A percentile compares a stretch with the other conserved stretches of the same genome.
These are phyloP conservation scores for Cyphellophora attinorum DNA, from an alignment of 2,329 filamentous ascomycete species.

Conservation along the genomic window DNA sequence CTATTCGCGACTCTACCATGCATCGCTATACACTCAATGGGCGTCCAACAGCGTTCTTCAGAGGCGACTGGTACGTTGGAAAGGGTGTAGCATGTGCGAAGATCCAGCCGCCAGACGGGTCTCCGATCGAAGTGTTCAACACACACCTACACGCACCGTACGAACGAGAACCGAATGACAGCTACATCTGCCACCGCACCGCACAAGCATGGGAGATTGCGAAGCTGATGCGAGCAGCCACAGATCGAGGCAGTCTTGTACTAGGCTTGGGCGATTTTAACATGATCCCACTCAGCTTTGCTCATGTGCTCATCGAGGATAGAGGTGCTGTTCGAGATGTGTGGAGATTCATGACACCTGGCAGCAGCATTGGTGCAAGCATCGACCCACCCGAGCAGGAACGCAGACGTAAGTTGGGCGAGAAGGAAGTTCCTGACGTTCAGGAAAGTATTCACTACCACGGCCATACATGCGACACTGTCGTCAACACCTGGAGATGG, in stretches of 20 bases:
- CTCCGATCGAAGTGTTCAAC: conserved; percentile 75
- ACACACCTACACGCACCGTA: conserved; percentile 90
- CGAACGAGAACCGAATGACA: conserved; percentile 66
- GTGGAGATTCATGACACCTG: conserved; percentile 76
- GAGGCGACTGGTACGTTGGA: conserved; percentile 89
- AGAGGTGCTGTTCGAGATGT: conserved; percentile 70
- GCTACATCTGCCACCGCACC: conserved; percentile 81
- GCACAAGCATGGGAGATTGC: conserved; percentile 93
- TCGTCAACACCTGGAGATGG: conserved; percentile 93
- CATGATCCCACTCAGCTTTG: conserved; percentile 80
- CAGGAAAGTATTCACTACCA: conserved; percentile 70
- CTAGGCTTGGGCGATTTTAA: conserved; percentile 91
- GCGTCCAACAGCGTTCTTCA: conserved; percentile 82
- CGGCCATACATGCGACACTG: conserved; percentile 77
- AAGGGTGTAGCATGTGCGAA: conserved; percentile 83
- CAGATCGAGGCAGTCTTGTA: conserved; percentile 71
- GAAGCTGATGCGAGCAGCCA: conserved; percentile 74
- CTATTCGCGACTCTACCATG: conserved; percentile 84
- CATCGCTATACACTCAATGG: conserved; percentile 82
- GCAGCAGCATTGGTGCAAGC: conserved; percentile 69
- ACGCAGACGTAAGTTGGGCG: conserved; percentile 43
- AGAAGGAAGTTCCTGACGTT: conserved; percentile 53
- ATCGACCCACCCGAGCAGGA: conserved; percentile 57
- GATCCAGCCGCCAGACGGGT: conserved; percentile 35
- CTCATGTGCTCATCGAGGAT: conserved; percentile 71